Conservation (phyloP, 768 basidiomycete species). For the Tephrocybe rancida region DNA sequence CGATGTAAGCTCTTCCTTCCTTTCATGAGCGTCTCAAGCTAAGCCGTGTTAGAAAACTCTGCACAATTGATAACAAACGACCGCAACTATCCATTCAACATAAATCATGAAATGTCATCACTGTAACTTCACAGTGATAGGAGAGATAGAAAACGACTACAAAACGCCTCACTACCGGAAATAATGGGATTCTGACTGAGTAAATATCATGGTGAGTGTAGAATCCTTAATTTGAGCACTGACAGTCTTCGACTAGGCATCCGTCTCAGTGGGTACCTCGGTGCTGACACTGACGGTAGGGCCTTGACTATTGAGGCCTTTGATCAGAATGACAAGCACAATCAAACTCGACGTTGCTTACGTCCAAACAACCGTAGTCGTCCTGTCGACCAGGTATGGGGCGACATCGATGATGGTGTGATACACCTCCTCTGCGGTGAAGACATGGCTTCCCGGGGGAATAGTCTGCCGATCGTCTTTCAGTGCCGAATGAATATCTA, state of each 20-base stretch:
- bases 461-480: not conserved
- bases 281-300: not conserved
- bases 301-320: not conserved
- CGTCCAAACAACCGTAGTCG: slow-evolving; percentile 33
- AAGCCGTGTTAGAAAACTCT: too few species aligned
- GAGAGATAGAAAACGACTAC: too few species aligned
- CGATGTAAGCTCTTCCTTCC: too few species aligned
- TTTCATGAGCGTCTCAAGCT: too few species aligned
- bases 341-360: slow-evolving; percentile 16
- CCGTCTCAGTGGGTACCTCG: not conserved
- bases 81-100: too few species aligned
- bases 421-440: slow-evolving; percentile 26
- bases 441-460: slow-evolving; percentile 4
- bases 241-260: not conserved
- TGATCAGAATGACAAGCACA: not conserved
- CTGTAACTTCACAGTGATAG: too few species aligned
- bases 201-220: not conserved
- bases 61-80: too few species aligned
- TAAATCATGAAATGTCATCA: too few species aligned
- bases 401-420: slow-evolving; percentile 26
- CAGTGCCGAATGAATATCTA: too few species aligned
- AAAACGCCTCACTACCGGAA: too few species aligned
- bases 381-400: slow-evolving; percentile 30
- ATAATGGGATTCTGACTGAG: not conserved
- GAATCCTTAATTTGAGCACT: not conserved